A percentile compares a stretch with the other conserved stretches of the same genome.
phyloP scores from a whole-genome alignment of 78 protist species.

The Monosiga brevicollis region DNA sequence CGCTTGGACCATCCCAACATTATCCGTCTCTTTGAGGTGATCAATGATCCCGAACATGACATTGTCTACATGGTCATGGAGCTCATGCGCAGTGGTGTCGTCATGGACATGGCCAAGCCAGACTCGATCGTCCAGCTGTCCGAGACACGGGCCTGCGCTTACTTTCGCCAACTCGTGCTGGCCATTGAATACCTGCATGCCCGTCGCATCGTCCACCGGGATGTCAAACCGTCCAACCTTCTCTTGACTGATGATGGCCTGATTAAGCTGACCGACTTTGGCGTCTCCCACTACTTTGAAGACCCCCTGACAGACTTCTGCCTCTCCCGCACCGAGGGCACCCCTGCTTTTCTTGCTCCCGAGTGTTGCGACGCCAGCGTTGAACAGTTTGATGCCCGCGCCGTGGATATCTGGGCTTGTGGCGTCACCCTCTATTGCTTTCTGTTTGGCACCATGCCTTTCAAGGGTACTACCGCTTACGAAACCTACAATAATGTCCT shows the following conservation, averaged over 20 bases:
- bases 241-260: slow-evolving; percentile 10
- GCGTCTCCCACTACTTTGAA: slow-evolving; percentile 25
- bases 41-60: slow-evolving; percentile 66
- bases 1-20: slow-evolving; percentile 60
- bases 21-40: slow-evolving; percentile 54
- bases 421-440: slow-evolving; percentile 40
- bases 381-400: background rate
- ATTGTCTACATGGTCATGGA: slow-evolving; percentile 41
- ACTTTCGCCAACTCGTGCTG: background rate
- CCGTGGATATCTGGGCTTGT: slow-evolving; percentile 39
- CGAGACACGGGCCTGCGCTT: background rate
- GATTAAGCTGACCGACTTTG: slow-evolving; percentile 25
- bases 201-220: slow-evolving; percentile 40
- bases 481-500: slow-evolving; percentile 2
- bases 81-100: background rate
- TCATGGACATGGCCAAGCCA: background rate
- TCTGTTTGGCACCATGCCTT: slow-evolving; percentile 27
- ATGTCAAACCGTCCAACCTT: slow-evolving; percentile 54
- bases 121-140: background rate
- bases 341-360: slow-evolving; percentile 63
- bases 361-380: slow-evolving; percentile 13
- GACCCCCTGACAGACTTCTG: slow-evolving; percentile 1
- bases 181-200: slow-evolving; percentile 11
- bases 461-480: background rate
- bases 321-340: slow-evolving; percentile 33